phyloP scores from a whole-genome alignment of 129 eudicot species.

The Daucus carota region DNA sequence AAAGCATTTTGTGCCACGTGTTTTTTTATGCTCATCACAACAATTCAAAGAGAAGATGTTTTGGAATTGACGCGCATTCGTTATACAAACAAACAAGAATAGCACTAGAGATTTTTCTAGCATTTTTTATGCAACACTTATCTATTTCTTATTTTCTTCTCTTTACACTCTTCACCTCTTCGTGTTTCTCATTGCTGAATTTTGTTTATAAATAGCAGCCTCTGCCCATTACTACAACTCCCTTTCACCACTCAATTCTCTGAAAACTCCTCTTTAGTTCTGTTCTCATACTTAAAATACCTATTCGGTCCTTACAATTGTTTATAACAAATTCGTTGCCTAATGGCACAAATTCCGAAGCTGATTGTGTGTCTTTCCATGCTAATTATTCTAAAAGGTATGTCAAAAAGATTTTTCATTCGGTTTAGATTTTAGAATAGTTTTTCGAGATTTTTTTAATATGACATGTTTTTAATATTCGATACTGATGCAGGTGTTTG shows the following conservation, averaged over 20 bases:
- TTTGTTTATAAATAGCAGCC: neutral
- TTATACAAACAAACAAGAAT: neutral
- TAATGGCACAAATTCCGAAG: neutral
- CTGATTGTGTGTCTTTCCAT: neutral
- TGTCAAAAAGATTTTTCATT: neutral
- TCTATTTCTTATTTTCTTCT: neutral
- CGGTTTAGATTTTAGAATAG: neutral
- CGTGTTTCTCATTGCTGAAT: neutral
- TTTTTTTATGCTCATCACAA: neutral
- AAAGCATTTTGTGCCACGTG: neutral
- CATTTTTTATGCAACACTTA: neutral
- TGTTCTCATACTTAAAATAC: no score
- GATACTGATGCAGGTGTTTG: neutral
- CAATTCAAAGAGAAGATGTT: neutral
- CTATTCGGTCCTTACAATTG: neutral
- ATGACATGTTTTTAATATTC: neutral
- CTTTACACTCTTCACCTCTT: no score
- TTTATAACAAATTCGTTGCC: neutral
- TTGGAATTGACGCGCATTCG: neutral
- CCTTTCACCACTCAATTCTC: slow-evolving; percentile 7
- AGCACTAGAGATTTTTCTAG: neutral
- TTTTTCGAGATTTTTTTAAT: no score
- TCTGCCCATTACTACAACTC: neutral
- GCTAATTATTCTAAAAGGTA: neutral
- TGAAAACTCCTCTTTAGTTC: neutral